Conservation (phyloP, 495 filamentous ascomycete genomes). For the Cenococcum geophilum region DNA sequence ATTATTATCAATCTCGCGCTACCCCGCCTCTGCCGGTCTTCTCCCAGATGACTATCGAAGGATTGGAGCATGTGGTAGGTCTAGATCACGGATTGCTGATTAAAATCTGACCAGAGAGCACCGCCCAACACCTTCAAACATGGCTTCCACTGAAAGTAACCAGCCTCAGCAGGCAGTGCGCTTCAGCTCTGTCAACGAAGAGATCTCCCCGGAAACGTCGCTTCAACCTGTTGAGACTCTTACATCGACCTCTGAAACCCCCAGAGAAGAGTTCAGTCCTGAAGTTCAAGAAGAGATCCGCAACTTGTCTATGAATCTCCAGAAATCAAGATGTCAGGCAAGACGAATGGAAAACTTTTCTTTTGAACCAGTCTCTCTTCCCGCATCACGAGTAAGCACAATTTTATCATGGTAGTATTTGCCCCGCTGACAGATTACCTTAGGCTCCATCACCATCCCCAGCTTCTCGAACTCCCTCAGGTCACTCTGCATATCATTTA, state of each 20-base stretch:
- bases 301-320: conserved; percentile 63
- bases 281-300: conserved; percentile 61
- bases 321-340: conserved; percentile 69
- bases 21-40: not conserved
- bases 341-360: conserved; percentile 75
- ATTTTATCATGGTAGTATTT: conserved; percentile 1
- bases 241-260: conserved; percentile 36
- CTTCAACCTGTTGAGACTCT: conserved; percentile 35
- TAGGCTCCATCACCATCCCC: conserved; percentile 48
- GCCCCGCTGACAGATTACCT: conserved; percentile 2
- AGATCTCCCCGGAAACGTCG: conserved; percentile 58
- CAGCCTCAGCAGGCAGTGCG: conserved; percentile 51
- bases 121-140: conserved; percentile 2
- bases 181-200: conserved; percentile 72
- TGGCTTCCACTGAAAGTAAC: conserved; percentile 14
- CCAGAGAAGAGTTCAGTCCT: conserved; percentile 39
- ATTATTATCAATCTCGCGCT: not conserved
- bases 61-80: too few species aligned
- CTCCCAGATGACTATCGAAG: not conserved
- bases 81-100: not conserved
- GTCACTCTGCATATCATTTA: conserved; percentile 35
- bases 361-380: conserved; percentile 81
- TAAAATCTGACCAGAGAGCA: conserved; percentile 2
- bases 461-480: conserved; percentile 42
- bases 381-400: conserved; percentile 71